phyloP scores from a whole-genome alignment of 352 stramenopile species.

The Thraustochytrium striatum region DNA sequence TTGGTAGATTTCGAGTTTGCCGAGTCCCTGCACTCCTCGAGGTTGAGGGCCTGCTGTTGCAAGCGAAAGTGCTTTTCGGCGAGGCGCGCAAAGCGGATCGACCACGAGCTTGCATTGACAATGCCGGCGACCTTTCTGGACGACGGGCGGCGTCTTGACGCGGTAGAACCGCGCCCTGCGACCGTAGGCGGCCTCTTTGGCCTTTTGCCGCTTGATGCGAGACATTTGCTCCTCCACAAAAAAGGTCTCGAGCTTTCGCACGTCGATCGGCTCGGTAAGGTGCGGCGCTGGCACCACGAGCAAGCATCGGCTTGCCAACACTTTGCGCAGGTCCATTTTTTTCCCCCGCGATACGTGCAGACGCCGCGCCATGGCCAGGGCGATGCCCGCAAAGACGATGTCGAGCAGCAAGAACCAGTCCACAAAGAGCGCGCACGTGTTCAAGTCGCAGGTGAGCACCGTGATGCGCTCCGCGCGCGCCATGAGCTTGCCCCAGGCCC shows the following conservation, averaged over 20 bases:
- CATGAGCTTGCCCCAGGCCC: no score
- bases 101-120: conserved; percentile 26
- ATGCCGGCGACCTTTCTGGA: background rate
- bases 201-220: background rate
- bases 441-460: background rate
- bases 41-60: background rate
- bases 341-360: conserved; percentile 8
- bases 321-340: background rate
- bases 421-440: conserved; percentile 10
- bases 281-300: conserved; percentile 35
- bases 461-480: background rate
- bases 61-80: conserved; percentile 1
- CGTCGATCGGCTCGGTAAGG: background rate
- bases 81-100: background rate
- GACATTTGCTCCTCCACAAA: conserved; percentile 7
- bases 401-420: conserved; percentile 14
- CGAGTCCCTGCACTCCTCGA: background rate
- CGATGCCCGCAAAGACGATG: background rate
- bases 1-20: background rate
- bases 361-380: background rate
- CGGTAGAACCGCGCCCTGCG: background rate
- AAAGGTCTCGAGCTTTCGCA: background rate
- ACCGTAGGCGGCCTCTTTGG: background rate
- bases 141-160: conserved; percentile 1
- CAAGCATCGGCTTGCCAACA: background rate